Evolutionary conservation across 306 rosid species (phyloP).

Genomic region (Delonix regia): DNA sequence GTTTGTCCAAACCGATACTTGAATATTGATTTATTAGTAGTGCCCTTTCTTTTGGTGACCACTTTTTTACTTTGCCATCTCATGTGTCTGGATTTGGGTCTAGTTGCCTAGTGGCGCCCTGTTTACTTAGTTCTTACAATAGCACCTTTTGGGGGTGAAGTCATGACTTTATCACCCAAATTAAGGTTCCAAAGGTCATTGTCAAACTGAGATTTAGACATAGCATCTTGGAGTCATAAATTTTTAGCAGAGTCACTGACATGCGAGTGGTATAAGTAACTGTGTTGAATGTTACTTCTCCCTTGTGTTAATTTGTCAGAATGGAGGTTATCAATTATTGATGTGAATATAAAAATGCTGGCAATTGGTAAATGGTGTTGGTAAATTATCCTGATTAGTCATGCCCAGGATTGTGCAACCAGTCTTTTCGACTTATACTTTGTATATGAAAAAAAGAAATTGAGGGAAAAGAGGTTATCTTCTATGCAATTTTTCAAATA

Average conservation of each 20-base stretch:
- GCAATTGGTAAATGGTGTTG: slow-evolving; percentile 4
- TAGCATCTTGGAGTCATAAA: not conserved
- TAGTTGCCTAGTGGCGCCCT: not conserved
- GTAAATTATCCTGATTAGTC: not conserved
- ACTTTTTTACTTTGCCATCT: not conserved
- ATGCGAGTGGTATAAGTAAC: not conserved
- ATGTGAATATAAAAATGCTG: not conserved
- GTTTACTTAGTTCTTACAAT: not conserved
- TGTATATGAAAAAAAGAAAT: not conserved
- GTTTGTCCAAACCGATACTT: not conserved
- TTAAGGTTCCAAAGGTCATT: not conserved
- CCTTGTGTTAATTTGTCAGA: not conserved
- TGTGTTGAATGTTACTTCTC: slow-evolving; percentile 16
- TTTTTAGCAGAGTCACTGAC: not conserved
- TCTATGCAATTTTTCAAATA: not conserved
- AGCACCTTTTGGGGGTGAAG: not conserved
- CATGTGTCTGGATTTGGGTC: not conserved
- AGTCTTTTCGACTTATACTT: not conserved
- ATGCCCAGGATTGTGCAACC: not conserved
- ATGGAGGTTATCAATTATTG: not conserved
- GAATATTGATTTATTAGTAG: not conserved
- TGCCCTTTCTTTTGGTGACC: slow-evolving; percentile 1
- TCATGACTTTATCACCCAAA: not conserved
- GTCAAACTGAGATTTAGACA: not conserved
- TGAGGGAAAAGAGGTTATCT: not conserved